Base-by-base conservation (phyloP, 805 yeast genomes). In the Kodamaea sagamina region DNA sequence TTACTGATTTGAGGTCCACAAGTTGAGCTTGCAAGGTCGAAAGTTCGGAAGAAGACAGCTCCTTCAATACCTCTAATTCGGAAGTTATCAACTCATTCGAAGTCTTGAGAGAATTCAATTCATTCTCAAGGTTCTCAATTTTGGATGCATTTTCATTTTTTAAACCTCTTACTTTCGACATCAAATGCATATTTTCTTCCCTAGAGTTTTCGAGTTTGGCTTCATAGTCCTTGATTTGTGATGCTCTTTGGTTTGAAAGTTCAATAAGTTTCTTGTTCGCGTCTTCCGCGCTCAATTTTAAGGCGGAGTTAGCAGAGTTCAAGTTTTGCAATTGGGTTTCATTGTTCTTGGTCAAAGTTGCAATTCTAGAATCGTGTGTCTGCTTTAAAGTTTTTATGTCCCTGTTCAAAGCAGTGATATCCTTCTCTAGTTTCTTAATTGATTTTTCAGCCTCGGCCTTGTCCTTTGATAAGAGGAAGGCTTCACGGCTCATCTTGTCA, bases 401-500 rank as follows among this genome's bases (percentile, higher is more conserved):
- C 22, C 60, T 58, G 3, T 59, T 52, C 3, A 59, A 29, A 3
- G 52, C 57, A 0, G 55, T 52, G 2, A 71, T 47, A 22, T 75
- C 75, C 32, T 69, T 75, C 44, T 79, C 77, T 34, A 74, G 47
- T 4, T 51, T 54, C 29, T 69, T 72, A 11, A 77, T 61, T 6
- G 62, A 61, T 18, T 68, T 67, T 35, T 75, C 81, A 5, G 74
- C 53, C 0, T 75, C 74, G 1, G 76, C 79, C 45, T 82, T 82
- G 25, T 79, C 80, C 43, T 78, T 79, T 0, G 81, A 74, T 32
- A 89, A 67, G 37, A 76, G 76, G 61, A 88, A 78, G 22, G 90
- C 67, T 50, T 90, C 98, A 29, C 92, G 71, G 42, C 84, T 85
- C 96, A 90, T 86, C 52, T 89, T 89, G 58, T 89, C 89, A 40